Evolutionary conservation across 306 rosid species (phyloP).

Genomic region (Pterocarpus macrocarpus): DNA sequence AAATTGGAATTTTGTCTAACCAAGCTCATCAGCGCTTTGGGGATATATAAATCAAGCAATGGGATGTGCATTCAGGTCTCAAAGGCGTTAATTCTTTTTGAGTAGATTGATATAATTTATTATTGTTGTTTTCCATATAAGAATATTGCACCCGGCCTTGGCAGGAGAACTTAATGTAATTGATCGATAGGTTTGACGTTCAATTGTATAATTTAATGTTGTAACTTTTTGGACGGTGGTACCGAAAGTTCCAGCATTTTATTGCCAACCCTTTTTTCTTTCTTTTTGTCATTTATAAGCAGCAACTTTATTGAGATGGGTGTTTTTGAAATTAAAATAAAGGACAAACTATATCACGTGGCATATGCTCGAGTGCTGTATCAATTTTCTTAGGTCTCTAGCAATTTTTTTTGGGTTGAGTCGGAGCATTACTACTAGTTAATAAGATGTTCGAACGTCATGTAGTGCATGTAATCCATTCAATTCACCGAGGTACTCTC

Average conservation of each 20-base stretch:
- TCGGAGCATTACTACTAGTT: too few relatives aligned
- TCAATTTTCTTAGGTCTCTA: background rate
- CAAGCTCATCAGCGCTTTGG: conserved; percentile 27
- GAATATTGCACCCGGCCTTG: background rate
- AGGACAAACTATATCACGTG: background rate
- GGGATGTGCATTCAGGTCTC: conserved; percentile 22
- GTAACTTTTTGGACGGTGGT: background rate
- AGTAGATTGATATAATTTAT: background rate
- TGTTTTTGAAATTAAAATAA: background rate
- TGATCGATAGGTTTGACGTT: conserved; percentile 3
- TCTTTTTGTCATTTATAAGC: background rate
- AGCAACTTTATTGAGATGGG: background rate
- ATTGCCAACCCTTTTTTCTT: background rate
- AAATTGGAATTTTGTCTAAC: conserved; percentile 40
- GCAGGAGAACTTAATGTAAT: conserved; percentile 23
- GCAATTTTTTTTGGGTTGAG: too few relatives aligned
- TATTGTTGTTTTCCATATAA: background rate
- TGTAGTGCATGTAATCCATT: too few relatives aligned
- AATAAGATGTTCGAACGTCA: too few relatives aligned
- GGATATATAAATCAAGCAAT: conserved; percentile 10
- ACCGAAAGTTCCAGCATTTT: background rate
- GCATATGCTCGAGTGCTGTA: background rate
- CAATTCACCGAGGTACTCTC: too few relatives aligned
- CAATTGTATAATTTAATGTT: conserved; percentile 15
- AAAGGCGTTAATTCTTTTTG: background rate